Conservation (phyloP, 352 stramenopile species). For the Globisporangium barbulae region DNA sequence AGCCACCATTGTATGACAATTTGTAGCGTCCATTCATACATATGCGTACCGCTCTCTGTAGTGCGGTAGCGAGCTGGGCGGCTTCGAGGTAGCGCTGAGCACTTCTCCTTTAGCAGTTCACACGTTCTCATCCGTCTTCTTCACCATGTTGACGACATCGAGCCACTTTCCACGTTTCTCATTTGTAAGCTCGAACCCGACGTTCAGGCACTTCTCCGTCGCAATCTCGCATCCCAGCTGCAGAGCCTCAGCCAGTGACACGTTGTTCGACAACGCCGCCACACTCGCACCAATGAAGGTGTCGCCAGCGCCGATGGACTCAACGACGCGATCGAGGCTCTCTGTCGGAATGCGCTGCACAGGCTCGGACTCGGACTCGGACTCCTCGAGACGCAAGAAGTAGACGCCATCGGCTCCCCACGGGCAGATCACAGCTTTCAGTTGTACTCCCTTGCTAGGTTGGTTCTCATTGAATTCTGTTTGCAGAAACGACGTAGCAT, state of each 20-base stretch:
- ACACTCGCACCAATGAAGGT: conserved; percentile 67
- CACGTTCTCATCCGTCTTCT: not conserved
- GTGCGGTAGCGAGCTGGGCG: no score
- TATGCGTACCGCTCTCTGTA: no score
- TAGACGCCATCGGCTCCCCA: conserved; percentile 63
- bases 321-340: conserved; percentile 35
- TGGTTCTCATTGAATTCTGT: conserved; percentile 2
- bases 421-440: conserved; percentile 59
- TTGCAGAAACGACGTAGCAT: conserved; percentile 42
- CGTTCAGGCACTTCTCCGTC: conserved; percentile 54
- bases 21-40: no score
- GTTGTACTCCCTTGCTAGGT: not conserved
- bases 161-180: conserved; percentile 22
- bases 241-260: conserved; percentile 33
- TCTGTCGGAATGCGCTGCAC: conserved; percentile 35
- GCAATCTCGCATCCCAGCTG: conserved; percentile 47
- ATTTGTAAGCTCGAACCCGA: conserved; percentile 39
- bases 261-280: conserved; percentile 32
- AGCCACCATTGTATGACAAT: no score
- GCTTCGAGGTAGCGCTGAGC: not conserved
- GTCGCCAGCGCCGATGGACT: conserved; percentile 75
- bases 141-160: not conserved
- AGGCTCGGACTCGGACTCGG: not conserved
- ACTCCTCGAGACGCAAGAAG: conserved; percentile 29
- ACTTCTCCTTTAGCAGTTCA: not conserved